Conservation (phyloP, 495 filamentous ascomycete genomes). For the Saxophila tyrrhenica region DNA sequence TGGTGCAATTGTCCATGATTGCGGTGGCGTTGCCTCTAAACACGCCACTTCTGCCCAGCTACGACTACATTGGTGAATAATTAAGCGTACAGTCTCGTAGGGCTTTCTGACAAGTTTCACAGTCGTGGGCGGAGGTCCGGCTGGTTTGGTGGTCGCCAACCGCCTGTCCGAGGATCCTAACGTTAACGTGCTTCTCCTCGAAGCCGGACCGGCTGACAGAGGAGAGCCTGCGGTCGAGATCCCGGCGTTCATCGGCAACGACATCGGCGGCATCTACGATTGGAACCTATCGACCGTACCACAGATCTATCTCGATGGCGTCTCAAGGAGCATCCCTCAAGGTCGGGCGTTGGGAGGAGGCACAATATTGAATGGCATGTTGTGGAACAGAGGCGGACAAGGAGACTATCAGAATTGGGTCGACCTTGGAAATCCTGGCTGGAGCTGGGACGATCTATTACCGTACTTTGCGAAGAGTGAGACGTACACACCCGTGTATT, state of each 20-base stretch:
- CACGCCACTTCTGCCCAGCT: conserved; percentile 13
- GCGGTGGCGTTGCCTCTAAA: conserved; percentile 15
- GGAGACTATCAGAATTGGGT: conserved; percentile 18
- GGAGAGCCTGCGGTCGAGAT: conserved; percentile 8
- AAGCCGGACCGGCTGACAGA: conserved; percentile 20
- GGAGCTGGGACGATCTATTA: conserved; percentile 18
- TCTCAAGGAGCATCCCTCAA: conserved; percentile 16
- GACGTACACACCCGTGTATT: conserved; percentile 11
- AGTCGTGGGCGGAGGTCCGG: conserved; percentile 22
- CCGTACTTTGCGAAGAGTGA: conserved; percentile 22
- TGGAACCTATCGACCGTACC: conserved; percentile 17
- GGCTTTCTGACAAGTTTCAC: background rate
- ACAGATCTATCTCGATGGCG: conserved; percentile 16
- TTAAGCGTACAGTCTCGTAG: background rate
- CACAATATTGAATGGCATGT: conserved; percentile 23
- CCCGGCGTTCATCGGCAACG: conserved; percentile 17
- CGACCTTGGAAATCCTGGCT: conserved; percentile 15
- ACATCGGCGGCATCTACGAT: conserved; percentile 17
- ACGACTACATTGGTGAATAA: conserved; percentile 19
- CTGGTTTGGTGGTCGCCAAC: conserved; percentile 22
- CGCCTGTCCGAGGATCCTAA: conserved; percentile 20
- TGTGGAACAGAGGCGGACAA: conserved; percentile 18
- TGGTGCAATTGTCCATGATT: no score
- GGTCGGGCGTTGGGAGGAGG: conserved; percentile 17
- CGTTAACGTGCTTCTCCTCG: conserved; percentile 20